A percentile compares a stretch with the other conserved stretches of the same genome.
Conservation (phyloP, 2,329 filamentous ascomycete species). For the Colletotrichum higginsianum region DNA sequence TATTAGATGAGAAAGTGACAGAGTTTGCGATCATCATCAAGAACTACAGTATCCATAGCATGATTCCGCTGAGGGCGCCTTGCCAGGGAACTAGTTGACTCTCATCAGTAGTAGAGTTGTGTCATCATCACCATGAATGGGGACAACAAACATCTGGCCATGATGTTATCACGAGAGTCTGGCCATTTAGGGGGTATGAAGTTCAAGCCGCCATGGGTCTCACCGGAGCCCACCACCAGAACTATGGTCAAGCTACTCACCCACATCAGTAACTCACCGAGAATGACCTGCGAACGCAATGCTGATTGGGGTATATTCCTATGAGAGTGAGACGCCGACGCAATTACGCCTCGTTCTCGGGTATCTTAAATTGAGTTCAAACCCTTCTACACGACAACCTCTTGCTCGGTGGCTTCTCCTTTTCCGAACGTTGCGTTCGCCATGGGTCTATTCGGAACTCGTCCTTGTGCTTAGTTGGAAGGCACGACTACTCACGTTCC, state of each 20-base stretch:
- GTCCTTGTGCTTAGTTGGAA: no score
- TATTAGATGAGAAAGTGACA: no score
- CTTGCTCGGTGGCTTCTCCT: no score
- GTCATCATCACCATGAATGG: background rate
- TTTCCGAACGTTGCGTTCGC: background rate
- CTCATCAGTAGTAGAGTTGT: background rate
- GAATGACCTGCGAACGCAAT: background rate
- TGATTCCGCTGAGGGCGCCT: no score
- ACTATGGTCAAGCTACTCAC: background rate
- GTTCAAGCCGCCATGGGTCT: background rate
- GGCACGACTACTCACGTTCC: background rate
- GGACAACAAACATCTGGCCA: background rate
- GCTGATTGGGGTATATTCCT: background rate
- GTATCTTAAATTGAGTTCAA: background rate
- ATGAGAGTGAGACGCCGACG: background rate
- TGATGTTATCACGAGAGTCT: background rate
- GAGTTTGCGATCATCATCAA: no score
- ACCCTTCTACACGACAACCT: background rate
- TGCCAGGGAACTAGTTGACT: background rate
- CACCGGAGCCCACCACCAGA: background rate
- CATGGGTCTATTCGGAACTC: no score
- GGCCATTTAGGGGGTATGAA: background rate
- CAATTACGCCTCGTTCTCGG: background rate
- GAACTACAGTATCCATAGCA: no score
- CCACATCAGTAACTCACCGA: no score